phyloP scores from a whole-genome alignment of 1,139 yeast genomes.

The Geotrichum bryndzae region DNA sequence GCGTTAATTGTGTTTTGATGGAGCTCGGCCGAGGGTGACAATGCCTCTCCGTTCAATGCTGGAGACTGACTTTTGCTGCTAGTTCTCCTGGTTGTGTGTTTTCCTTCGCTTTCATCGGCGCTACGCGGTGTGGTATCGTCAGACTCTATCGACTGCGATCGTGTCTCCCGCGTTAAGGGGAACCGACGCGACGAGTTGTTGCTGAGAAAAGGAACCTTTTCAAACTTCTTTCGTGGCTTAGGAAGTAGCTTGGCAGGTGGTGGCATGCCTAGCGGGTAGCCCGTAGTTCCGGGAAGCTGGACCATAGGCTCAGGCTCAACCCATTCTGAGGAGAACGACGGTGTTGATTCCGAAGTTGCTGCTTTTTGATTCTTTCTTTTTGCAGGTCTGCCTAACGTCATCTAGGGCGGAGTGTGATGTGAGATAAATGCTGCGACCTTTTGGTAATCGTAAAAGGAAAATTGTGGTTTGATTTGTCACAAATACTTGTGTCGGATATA shows the following conservation, averaged over 20 bases:
- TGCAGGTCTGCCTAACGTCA: too few species aligned
- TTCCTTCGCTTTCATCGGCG: background rate
- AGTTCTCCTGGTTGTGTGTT: background rate
- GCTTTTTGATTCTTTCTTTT: too few species aligned
- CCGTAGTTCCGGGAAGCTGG: conserved; percentile 53
- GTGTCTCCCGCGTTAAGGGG: too few species aligned
- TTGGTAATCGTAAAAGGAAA: too few species aligned
- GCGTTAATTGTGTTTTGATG: background rate
- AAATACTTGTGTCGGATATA: too few species aligned
- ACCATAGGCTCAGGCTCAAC: conserved; percentile 50
- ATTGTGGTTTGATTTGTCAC: too few species aligned
- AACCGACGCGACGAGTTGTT: background rate
- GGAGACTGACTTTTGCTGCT: conserved; percentile 11
- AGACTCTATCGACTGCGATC: too few species aligned
- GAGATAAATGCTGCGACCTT: too few species aligned
- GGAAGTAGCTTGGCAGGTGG: conserved; percentile 52
- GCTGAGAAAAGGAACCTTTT: conserved; percentile 10
- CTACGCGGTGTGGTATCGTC: too few species aligned
- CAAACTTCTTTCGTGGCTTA: conserved; percentile 25
- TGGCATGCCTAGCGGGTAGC: conserved; percentile 56
- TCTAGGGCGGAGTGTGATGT: too few species aligned
- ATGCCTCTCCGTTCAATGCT: conserved; percentile 2
- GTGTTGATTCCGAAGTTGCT: too few species aligned
- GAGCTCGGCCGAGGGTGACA: conserved; percentile 4
- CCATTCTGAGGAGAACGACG: conserved; percentile 29